Base-by-base conservation (phyloP, 2,329 filamentous ascomycete species). In the Penicillium sp. region DNA sequence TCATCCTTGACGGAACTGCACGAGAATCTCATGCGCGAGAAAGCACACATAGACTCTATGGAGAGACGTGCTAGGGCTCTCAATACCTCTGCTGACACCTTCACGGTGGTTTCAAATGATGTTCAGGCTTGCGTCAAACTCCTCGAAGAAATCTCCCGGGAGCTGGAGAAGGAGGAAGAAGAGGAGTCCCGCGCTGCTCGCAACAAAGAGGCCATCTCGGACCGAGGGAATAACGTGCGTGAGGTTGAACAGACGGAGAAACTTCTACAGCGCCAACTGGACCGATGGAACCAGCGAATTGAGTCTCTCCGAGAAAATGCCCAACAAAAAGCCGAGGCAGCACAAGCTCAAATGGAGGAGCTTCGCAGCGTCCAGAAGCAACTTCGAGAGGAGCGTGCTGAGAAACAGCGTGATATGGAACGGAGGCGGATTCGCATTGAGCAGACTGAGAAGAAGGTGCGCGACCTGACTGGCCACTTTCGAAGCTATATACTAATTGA, bases 361-460 rank as follows among this genome's bases (percentile, higher is more conserved):
- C 71, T 98, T 39, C 76, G 85, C 38, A 79, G 75, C 3, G 76
- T 88, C 31, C 90, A 98, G 64, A 79, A 79, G 56, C 80, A 80
- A 59, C 70, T 96, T 44, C 84, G 83, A 0, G 84, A 90, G 57
- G 90, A 98, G 71, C 76, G 89, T 46, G 77, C 77, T 1, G 86
- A 92, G 37, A 93, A 94, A 67, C 82, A 83, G 22, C 82, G 86
- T 41, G 90, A 96, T 58, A 93, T 96, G 69, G 92, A 98, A 71
- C 80, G 84, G 59, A 75, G 89, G 54, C 79, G 85, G 51, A 86
- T 95, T n/a, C 75, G 89, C 44, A 96, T 98, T 48, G 92, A 98
- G 67, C 88, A 95, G 70, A 95, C 87, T 6, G 90, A 96, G 75
- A 96, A 96, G 71, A 96, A 96, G 85, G 88, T 88, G 71, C 54